Evolutionary conservation across 1,284 basidiomycete genomes (phyloP).

Genomic region (Cryptococcus sp.): DNA sequence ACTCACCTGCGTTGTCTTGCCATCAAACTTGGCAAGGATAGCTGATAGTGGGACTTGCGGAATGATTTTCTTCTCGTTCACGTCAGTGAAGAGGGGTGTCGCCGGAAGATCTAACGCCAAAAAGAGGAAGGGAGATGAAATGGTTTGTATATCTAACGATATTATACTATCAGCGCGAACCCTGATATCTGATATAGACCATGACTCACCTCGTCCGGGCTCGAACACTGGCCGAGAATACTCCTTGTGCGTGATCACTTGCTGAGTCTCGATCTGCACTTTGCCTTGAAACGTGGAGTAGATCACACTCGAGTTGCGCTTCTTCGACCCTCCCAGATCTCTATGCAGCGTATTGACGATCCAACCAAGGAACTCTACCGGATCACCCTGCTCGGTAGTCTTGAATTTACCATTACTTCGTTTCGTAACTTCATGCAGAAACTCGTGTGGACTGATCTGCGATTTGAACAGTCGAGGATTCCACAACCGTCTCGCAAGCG

Average conservation of each 20-base stretch:
- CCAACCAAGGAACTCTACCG: slow-evolving; percentile 95
- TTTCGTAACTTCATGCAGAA: slow-evolving; percentile 91
- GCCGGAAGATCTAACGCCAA: slow-evolving; percentile 94
- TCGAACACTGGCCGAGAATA: slow-evolving; percentile 84
- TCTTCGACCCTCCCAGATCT: slow-evolving; percentile 86
- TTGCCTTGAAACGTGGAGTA: slow-evolving; percentile 94
- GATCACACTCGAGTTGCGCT: slow-evolving; percentile 82
- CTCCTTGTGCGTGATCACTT: slow-evolving; percentile 77
- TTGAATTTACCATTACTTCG: slow-evolving; percentile 85
- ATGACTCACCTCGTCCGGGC: slow-evolving; percentile 74
- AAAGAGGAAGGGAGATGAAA: slow-evolving; percentile 88
- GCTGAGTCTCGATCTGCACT: slow-evolving; percentile 88
- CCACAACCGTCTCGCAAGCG: slow-evolving; percentile 89
- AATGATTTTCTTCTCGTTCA: slow-evolving; percentile 95
- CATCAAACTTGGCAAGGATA: slow-evolving; percentile 95
- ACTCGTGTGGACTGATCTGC: slow-evolving; percentile 97
- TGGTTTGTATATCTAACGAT: slow-evolving; percentile 75
- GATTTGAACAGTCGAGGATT: slow-evolving; percentile 94
- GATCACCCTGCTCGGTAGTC: slow-evolving; percentile 91
- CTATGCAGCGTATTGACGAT: slow-evolving; percentile 88
- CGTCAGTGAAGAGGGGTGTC: slow-evolving; percentile 93
- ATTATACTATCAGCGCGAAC: neutral
- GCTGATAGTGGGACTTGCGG: slow-evolving; percentile 92
- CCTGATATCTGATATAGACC: slow-evolving; percentile 1
- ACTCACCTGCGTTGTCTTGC: slow-evolving; percentile 76